Percentiles rank a stretch among this genome's conserved stretches.
phyloP scores from a whole-genome alignment of 1,139 yeast genomes.

The Debaryomyces nepalensis region DNA sequence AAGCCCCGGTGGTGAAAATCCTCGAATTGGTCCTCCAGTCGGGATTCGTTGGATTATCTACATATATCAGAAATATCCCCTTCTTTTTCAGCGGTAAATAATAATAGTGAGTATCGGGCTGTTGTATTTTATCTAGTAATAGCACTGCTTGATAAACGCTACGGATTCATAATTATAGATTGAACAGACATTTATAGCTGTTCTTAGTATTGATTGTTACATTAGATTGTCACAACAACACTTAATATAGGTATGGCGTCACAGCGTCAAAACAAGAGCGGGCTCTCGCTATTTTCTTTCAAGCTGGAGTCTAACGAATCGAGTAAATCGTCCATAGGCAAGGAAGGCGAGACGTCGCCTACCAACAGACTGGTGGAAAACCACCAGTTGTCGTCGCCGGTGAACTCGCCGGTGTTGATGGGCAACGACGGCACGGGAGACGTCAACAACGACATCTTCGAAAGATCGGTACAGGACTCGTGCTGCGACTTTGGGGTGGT shows the following conservation, averaged over 20 bases:
- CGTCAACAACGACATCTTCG: conserved; percentile 46
- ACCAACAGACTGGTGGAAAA: conserved; percentile 7
- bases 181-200: background rate
- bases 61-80: conserved; percentile 10
- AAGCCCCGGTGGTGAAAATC: conserved; percentile 1
- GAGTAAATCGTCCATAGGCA: conserved; percentile 5
- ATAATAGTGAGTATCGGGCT: conserved; percentile 2
- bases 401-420: conserved; percentile 17
- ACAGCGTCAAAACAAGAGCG: conserved; percentile 6
- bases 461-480: conserved; percentile 62
- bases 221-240: conserved; percentile 5
- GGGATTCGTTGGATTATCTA: conserved; percentile 5
- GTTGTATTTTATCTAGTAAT: conserved; percentile 1
- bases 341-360: conserved; percentile 11
- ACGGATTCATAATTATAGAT: background rate
- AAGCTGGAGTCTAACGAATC: conserved; percentile 10
- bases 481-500: conserved; percentile 18
- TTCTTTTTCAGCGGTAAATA: background rate
- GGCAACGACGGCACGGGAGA: conserved; percentile 7
- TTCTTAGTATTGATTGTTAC: conserved; percentile 4
- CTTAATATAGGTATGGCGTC: conserved; percentile 1
- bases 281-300: conserved; percentile 11
- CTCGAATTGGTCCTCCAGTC: conserved; percentile 4
- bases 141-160: background rate
- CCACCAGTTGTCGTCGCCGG: conserved; percentile 19